Base-by-base conservation (phyloP, 2,329 filamentous ascomycete species). In the Dactylonectria macrodidyma region DNA sequence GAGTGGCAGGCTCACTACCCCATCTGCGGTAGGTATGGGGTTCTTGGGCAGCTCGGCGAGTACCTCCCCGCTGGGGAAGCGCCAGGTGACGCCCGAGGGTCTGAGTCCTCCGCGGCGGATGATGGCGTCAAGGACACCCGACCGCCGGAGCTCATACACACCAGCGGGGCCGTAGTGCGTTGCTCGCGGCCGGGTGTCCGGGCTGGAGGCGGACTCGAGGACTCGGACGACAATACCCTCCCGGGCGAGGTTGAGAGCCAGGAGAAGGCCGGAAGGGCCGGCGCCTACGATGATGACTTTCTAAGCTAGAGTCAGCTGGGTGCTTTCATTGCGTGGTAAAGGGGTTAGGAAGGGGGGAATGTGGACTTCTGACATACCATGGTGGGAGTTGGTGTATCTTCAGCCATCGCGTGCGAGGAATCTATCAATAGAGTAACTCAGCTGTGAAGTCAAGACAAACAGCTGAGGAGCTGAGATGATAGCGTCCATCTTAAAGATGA, bases 141-240 rank as follows among this genome's bases (percentile, higher is more conserved):
- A 89, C n/a, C 87, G 84, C 47, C 81, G 76, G 56, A 92, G 83
- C 65, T 90, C 88, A 46, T 86, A 86, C 50, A 89, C 85, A 1
- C 88, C 89, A 1, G 88, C 84, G 0, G 87, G 83, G 3, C 86
- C 88, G 75, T 91, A 91, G 77, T 91, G 88, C 3, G 89, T 87
- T 14, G 90, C 90, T 33, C 90, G 87, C 0, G 90, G 90, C 65
- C 88, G 88, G 65, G 86, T 82, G 79, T 90, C 88, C 52, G 91
- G 82, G 61, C 85, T 81, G 30, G 82, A 76, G 2, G 85, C 83
- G 3, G 85, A 85, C 72, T 92, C 90, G 60, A 91, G 81, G 24
- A 90, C 81, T 26, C 84, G 85, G 50, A 87, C 84, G 34, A 82
- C 79, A 66, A 90, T 87, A 51, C 83, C 82, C 59, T 86, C 82